Percentiles rank a stretch among this genome's conserved stretches.
These are phyloP conservation scores for Wickerhamiella siamensis DNA, from an alignment of 805 yeast species.

Conservation along the genomic window DNA sequence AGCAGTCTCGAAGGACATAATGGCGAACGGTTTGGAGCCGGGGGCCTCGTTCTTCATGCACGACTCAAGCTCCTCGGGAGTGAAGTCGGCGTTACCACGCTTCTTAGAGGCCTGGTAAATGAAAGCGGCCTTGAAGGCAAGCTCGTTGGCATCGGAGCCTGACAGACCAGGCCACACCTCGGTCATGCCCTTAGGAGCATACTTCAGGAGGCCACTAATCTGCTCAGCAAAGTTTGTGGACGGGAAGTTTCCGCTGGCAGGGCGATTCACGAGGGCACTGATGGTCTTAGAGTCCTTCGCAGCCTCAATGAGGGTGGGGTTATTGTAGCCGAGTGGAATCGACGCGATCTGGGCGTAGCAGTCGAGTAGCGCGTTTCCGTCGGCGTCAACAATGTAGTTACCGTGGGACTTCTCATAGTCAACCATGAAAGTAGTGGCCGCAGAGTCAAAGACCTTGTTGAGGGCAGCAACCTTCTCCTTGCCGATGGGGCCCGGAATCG, in stretches of 20 bases:
- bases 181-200: constrained; percentile 67
- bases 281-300: constrained; percentile 59
- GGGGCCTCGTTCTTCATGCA: constrained; percentile 77
- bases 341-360: constrained; percentile 77
- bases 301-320: constrained; percentile 55
- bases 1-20: constrained; percentile 71
- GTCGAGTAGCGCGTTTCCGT: constrained; percentile 63
- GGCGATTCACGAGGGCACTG: constrained; percentile 65
- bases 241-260: constrained; percentile 75
- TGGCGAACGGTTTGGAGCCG: constrained; percentile 77
- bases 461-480: constrained; percentile 38
- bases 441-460: constrained; percentile 48
- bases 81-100: constrained; percentile 51
- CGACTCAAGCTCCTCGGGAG: constrained; percentile 52
- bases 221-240: constrained; percentile 39
- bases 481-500: constrained; percentile 64
- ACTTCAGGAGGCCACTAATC: constrained; percentile 46
- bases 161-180: constrained; percentile 67
- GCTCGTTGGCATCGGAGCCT: constrained; percentile 81
- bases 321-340: constrained; percentile 73
- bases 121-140: constrained; percentile 81
- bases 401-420: constrained; percentile 65
- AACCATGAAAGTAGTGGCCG: constrained; percentile 60
- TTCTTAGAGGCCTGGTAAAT: constrained; percentile 57
- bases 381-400: constrained; percentile 68